Evolutionary conservation across 2,329 filamentous ascomycete genomes (phyloP).

Genomic region (Stachybotrys echinatus): DNA sequence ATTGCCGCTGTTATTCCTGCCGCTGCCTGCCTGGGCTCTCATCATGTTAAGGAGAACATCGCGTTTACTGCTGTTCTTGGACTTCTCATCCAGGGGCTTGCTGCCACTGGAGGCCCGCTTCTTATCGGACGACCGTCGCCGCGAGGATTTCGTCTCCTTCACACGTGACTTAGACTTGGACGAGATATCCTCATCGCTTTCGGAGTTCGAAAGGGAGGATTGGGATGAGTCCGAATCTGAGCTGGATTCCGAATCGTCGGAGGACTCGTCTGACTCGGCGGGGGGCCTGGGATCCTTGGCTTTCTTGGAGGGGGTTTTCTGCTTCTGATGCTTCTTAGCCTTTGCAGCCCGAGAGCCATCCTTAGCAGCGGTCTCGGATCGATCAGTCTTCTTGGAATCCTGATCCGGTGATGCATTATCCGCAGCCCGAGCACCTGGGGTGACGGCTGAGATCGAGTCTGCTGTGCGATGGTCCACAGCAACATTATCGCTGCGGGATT

Average conservation of each 20-base stretch:
- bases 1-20: neutral
- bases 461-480: neutral
- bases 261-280: neutral
- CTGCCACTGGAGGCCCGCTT: slow-evolving; percentile 1
- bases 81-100: neutral
- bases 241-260: neutral
- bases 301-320: neutral
- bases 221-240: neutral
- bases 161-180: neutral
- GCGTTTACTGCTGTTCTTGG: too few relatives aligned
- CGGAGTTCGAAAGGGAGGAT: neutral
- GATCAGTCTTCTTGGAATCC: neutral
- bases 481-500: neutral
- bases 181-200: neutral
- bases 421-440: neutral
- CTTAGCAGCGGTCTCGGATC: neutral
- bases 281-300: too few relatives aligned
- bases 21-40: too few relatives aligned
- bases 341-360: slow-evolving; percentile 5
- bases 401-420: neutral
- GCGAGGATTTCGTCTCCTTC: neutral
- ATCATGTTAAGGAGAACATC: too few relatives aligned
- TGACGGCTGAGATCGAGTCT: neutral
- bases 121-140: slow-evolving; percentile 1
- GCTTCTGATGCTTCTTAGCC: slow-evolving; percentile 10